Evolutionary conservation across 371 early-diverging fungal species (phyloP), one percentile per base, ranked within the genome.

Genomic region (Mucor irregularis): DNA sequence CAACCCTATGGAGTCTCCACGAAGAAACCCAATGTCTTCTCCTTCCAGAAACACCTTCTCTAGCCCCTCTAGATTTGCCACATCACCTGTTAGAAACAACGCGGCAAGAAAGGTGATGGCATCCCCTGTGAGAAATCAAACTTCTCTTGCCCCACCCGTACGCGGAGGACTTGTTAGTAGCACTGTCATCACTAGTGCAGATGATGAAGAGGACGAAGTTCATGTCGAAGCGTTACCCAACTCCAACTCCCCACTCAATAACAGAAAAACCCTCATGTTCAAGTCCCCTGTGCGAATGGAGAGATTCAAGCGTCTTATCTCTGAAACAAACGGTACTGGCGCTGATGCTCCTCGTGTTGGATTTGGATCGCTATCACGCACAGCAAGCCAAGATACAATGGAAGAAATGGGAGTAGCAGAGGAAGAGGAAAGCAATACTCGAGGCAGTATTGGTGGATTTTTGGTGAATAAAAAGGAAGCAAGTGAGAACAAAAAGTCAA

Each of bases 321-420:
- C 51, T 9, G 63, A 62, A 16, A 59, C 59, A 0, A 54, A 46
- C 24, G 53, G 59, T 29, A 50, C 37, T 13, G 43, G 46, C 8
- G 44, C 47, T 6, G 63, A 62, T 35, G 37, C 58, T 1, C 24
- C 53, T 40, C 63, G 50, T 19, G 59, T 53, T 35, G 63, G 58
- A 40, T 58, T 62, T 11, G 53, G 63, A n/a, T n/a, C n/a, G 28
- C 62, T 10, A 7, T 45, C 10, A 22, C 22, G 11, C 38, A 28
- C 16, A 44, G 26, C 10, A 35, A 34, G 5, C 34, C 28, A 45
- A 37, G 3, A 1, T n/a, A n/a, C n/a, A n/a, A n/a, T n/a, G n/a
- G n/a, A n/a, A n/a, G n/a, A n/a, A n/a, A n/a, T n/a, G n/a, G n/a
- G n/a, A n/a, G n/a, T n/a, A n/a, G n/a, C 33, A 17, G 17, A 45